A percentile compares a stretch with the other conserved stretches of the same genome.
phyloP scores from a whole-genome alignment of 2,329 filamentous ascomycete genomes.

The Stagonosporopsis tanaceti region DNA sequence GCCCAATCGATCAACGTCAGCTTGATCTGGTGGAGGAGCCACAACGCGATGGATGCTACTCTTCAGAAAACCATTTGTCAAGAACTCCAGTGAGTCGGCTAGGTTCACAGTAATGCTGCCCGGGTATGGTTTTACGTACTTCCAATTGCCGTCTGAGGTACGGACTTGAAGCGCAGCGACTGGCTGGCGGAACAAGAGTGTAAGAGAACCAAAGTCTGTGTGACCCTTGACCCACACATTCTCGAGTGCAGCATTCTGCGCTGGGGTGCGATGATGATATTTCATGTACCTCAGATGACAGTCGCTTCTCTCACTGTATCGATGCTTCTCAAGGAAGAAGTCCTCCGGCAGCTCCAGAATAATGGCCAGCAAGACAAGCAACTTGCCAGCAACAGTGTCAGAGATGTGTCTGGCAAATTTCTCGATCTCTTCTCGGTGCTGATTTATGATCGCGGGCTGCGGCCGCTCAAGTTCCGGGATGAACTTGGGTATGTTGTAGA shows the following conservation, averaged over 20 bases:
- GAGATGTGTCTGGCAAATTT: slow-evolving; percentile 53
- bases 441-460: slow-evolving; percentile 50
- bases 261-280: slow-evolving; percentile 58
- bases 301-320: slow-evolving; percentile 64
- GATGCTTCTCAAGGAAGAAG: slow-evolving; percentile 62
- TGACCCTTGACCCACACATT: slow-evolving; percentile 53
- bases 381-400: slow-evolving; percentile 54
- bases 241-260: slow-evolving; percentile 54
- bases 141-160: slow-evolving; percentile 44
- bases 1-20: slow-evolving; percentile 50
- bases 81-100: slow-evolving; percentile 49
- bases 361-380: slow-evolving; percentile 62
- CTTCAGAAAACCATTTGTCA: slow-evolving; percentile 54
- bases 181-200: slow-evolving; percentile 65
- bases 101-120: slow-evolving; percentile 51
- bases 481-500: slow-evolving; percentile 68
- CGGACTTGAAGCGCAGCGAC: slow-evolving; percentile 64
- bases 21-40: slow-evolving; percentile 58
- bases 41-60: slow-evolving; percentile 59
- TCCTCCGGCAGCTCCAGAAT: slow-evolving; percentile 67
- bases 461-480: slow-evolving; percentile 61
- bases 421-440: slow-evolving; percentile 58
- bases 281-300: slow-evolving; percentile 69
- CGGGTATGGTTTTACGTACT: slow-evolving; percentile 49
- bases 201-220: slow-evolving; percentile 64